Evolutionary conservation across 2,329 filamentous ascomycete genomes (phyloP).

Genomic region (Basipetospora chlamydospora): DNA sequence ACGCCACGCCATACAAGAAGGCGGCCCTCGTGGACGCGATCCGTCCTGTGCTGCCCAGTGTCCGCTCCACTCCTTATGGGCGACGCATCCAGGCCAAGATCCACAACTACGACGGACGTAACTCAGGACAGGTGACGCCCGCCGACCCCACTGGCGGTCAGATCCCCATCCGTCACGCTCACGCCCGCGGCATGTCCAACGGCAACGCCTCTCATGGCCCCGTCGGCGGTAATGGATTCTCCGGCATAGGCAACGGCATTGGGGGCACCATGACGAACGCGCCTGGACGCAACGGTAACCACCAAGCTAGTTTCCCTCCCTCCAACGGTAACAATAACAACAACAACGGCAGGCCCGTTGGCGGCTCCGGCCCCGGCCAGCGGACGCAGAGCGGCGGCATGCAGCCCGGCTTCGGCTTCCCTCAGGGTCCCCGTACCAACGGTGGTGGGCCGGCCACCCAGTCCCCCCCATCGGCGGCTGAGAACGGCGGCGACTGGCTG

Average conservation of each 20-base stretch:
- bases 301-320: not conserved
- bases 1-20: constrained; percentile 60
- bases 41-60: constrained; percentile 67
- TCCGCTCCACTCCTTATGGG: constrained; percentile 85
- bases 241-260: constrained; percentile 12
- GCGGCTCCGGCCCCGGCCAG: not conserved
- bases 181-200: constrained; percentile 27
- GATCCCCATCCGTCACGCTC: constrained; percentile 28
- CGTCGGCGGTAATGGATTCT: constrained; percentile 17
- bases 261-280: constrained; percentile 3
- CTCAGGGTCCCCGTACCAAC: constrained; percentile 3
- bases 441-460: constrained; percentile 17
- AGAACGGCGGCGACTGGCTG: constrained; percentile 17
- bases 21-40: constrained; percentile 67
- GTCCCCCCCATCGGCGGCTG: constrained; percentile 17
- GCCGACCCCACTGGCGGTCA: constrained; percentile 40
- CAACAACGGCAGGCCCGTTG: not conserved
- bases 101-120: constrained; percentile 38
- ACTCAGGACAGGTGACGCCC: constrained; percentile 35
- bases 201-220: constrained; percentile 20
- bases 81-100: constrained; percentile 90
- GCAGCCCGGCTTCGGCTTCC: constrained; percentile 1
- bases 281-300: not conserved
- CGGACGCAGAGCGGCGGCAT: not conserved
- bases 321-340: not conserved